These are phyloP conservation scores for Sphagnum tenellum DNA, from an alignment of 225 moss, liverwort and hornwort species.

Conservation along the genomic window DNA sequence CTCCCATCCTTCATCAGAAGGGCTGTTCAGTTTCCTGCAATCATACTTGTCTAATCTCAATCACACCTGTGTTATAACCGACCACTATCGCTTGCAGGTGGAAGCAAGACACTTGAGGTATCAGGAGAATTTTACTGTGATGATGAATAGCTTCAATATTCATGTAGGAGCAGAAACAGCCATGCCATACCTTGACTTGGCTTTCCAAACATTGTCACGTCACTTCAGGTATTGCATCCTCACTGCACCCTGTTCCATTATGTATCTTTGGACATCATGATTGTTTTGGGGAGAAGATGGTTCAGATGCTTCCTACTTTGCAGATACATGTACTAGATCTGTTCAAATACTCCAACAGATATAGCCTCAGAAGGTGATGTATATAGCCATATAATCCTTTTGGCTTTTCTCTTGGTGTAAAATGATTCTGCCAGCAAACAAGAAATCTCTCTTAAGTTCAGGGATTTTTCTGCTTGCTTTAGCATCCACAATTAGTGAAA, in stretches of 20 bases:
- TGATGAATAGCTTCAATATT: conserved; percentile 35
- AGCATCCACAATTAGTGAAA: too few relatives aligned
- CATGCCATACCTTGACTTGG: conserved; percentile 57
- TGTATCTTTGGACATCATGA: neutral
- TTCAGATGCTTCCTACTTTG: too few relatives aligned
- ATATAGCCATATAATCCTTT: too few relatives aligned
- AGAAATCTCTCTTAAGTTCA: too few relatives aligned
- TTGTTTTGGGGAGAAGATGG: neutral
- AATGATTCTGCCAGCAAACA: too few relatives aligned
- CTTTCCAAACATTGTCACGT: conserved; percentile 68
- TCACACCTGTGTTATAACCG: neutral
- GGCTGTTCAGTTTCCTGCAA: too few relatives aligned
- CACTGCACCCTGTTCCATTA: neutral
- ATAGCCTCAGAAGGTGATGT: too few relatives aligned
- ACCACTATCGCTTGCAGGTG: conserved; percentile 32
- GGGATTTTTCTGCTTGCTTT: too few relatives aligned
- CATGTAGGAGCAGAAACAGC: conserved; percentile 50
- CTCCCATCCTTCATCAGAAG: too few relatives aligned
- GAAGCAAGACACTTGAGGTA: conserved; percentile 55
- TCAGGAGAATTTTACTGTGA: conserved; percentile 36
- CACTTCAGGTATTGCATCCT: conserved; percentile 44
- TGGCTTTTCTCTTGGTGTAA: too few relatives aligned
- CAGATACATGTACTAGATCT: too few relatives aligned
- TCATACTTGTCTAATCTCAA: neutral
- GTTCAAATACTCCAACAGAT: too few relatives aligned